Evolutionary conservation across 2,329 filamentous ascomycete species (phyloP).

Genomic region (Basipetospora chlamydospora): DNA sequence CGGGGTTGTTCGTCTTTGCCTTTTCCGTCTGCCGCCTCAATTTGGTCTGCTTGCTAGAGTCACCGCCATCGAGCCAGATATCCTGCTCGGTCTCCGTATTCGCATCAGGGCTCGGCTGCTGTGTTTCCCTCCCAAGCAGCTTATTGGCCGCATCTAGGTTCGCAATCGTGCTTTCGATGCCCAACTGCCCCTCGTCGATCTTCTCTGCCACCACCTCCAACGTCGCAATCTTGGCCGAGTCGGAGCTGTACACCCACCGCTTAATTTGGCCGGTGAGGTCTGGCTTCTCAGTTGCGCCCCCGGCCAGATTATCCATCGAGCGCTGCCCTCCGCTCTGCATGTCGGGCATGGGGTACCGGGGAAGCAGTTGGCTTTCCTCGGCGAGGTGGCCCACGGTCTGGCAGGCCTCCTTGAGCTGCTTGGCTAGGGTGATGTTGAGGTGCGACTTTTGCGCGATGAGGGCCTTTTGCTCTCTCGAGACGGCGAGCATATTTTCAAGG

Average conservation of each 20-base stretch:
- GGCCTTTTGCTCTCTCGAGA: conserved; percentile 34
- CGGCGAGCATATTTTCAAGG: conserved; percentile 34
- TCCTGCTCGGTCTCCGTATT: conserved; percentile 6
- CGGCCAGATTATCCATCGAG: conserved; percentile 7
- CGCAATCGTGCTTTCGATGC: conserved; percentile 36
- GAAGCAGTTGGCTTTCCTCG: conserved; percentile 48
- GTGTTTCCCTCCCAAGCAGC: conserved; percentile 25
- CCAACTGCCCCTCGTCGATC: conserved; percentile 42
- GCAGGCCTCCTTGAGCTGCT: conserved; percentile 33
- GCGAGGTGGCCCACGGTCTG: conserved; percentile 38
- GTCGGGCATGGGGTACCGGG: conserved; percentile 30
- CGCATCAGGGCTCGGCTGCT: conserved; percentile 12
- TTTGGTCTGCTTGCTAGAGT: conserved; percentile 6
- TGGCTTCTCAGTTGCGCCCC: conserved; percentile 16
- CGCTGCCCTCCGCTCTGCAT: conserved; percentile 28
- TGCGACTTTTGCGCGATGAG: conserved; percentile 28
- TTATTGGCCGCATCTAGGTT: conserved; percentile 22
- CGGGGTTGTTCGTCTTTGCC: conserved; percentile 10
- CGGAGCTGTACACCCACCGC: conserved; percentile 45
- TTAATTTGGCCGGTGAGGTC: conserved; percentile 29
- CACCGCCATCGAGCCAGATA: conserved; percentile 7
- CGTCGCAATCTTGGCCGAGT: conserved; percentile 43
- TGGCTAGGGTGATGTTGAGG: conserved; percentile 32
- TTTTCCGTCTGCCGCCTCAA: conserved; percentile 12
- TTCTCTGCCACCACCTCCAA: conserved; percentile 44